phyloP scores from a whole-genome alignment of 2,329 filamentous ascomycete species.

The Rasamsonia emersonii region DNA sequence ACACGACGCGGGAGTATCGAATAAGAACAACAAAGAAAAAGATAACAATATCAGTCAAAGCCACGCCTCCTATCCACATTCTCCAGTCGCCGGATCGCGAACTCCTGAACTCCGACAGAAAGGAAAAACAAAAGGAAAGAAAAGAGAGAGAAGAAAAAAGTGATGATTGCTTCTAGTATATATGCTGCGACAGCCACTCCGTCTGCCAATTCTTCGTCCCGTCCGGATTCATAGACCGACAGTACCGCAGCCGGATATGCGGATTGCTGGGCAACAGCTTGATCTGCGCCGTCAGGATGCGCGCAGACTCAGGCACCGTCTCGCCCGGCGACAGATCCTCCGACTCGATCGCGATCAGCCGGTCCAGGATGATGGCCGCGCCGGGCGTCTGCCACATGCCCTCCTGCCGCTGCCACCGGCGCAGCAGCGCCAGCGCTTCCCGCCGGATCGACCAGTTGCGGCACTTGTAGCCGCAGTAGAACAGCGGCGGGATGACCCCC shows the following conservation, averaged over 20 bases:
- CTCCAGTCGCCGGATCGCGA: no score
- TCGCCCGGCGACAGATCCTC: constrained; percentile 3
- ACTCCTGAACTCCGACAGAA: no score
- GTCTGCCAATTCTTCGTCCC: no score
- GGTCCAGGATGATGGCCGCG: constrained; percentile 5
- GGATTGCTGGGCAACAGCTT: constrained; percentile 4
- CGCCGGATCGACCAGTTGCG: constrained; percentile 16
- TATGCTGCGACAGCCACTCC: no score
- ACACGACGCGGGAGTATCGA: no score
- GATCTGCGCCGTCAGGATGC: constrained; percentile 7
- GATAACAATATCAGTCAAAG: no score
- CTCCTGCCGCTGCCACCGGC: constrained; percentile 6
- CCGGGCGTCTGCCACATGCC: constrained; percentile 6
- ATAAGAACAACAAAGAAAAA: no score
- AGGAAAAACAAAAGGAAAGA: no score
- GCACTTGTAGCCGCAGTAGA: constrained; percentile 24
- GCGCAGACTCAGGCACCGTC: constrained; percentile 5
- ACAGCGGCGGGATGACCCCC: constrained; percentile 25
- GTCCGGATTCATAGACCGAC: no score
- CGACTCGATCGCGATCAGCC: constrained; percentile 7
- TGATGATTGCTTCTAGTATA: no score
- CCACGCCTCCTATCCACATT: no score
- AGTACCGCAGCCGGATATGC: constrained; percentile 2
- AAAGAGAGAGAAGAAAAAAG: no score
- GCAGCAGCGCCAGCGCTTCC: constrained; percentile 6